Evolutionary conservation across 805 yeast genomes (phyloP).

Genomic region (Lachancea fermentati): DNA sequence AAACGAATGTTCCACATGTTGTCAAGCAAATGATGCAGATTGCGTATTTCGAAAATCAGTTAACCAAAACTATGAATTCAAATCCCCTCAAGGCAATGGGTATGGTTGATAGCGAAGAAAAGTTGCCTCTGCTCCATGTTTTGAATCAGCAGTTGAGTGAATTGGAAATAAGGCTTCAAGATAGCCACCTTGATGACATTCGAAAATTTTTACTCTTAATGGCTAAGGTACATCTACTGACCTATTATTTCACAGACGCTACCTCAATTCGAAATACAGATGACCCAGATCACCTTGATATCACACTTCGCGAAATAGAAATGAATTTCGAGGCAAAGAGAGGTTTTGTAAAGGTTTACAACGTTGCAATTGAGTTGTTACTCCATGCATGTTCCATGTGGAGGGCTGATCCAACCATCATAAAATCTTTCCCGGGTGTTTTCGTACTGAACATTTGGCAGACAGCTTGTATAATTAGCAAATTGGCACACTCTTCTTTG

Average conservation of each 20-base stretch:
- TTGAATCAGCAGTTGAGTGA: conserved; percentile 70
- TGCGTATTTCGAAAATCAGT: conserved; percentile 80
- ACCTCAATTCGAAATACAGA: conserved; percentile 7
- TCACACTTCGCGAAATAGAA: conserved; percentile 18
- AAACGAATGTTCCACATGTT: conserved; percentile 45
- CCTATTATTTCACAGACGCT: conserved; percentile 71
- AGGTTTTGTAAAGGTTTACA: conserved; percentile 72
- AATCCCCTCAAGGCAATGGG: conserved; percentile 65
- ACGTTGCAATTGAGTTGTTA: conserved; percentile 69
- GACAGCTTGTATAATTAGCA: conserved; percentile 77
- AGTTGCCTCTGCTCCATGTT: conserved; percentile 68
- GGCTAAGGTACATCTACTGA: conserved; percentile 73
- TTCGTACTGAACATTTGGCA: conserved; percentile 86
- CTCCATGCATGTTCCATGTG: conserved; percentile 62
- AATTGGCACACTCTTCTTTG: conserved; percentile 71
- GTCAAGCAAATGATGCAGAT: conserved; percentile 76
- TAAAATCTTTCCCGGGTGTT: conserved; percentile 78
- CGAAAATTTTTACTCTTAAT: conserved; percentile 64
- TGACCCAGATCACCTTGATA: conserved; percentile 6
- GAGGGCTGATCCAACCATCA: conserved; percentile 51
- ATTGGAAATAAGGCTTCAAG: conserved; percentile 48
- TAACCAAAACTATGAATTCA: conserved; percentile 68
- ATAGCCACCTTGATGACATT: conserved; percentile 54
- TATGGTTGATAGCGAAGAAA: conserved; percentile 59
- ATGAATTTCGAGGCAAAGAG: conserved; percentile 54